These are phyloP conservation scores for Coleophoma cylindrospora DNA, from an alignment of 2,329 filamentous ascomycete species.

Conservation along the genomic window DNA sequence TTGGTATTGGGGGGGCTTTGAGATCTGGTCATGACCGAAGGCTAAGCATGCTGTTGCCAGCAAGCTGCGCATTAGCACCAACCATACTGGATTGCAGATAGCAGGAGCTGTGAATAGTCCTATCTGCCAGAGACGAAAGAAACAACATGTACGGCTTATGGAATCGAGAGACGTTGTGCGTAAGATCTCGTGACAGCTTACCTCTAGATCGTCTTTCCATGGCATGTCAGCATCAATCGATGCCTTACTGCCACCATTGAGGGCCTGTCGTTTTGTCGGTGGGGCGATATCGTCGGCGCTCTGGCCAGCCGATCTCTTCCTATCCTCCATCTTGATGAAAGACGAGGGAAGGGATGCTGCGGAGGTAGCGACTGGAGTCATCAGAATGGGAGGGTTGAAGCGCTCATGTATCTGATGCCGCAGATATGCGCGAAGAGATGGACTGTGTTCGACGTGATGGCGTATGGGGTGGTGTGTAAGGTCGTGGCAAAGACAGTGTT, in stretches of 20 bases:
- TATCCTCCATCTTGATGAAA: slow-evolving; percentile 97
- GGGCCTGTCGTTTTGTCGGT: slow-evolving; percentile 85
- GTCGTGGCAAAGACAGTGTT: slow-evolving; percentile 2
- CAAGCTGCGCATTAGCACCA: slow-evolving; percentile 39
- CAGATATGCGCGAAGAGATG: slow-evolving; percentile 1
- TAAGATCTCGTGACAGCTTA: slow-evolving; percentile 42
- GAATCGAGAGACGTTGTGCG: background rate
- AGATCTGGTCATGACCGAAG: slow-evolving; percentile 22
- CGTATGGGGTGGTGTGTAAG: background rate
- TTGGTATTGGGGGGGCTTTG: background rate
- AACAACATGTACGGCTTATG: background rate
- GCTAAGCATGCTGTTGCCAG: slow-evolving; percentile 35
- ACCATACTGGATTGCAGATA: slow-evolving; percentile 21
- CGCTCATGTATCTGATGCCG: slow-evolving; percentile 27
- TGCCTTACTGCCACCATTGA: slow-evolving; percentile 71
- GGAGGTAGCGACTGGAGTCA: slow-evolving; percentile 63
- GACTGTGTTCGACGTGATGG: background rate
- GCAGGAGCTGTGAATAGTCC: slow-evolving; percentile 9
- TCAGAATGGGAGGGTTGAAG: slow-evolving; percentile 56
- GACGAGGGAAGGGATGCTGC: slow-evolving; percentile 71
- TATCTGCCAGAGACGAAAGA: slow-evolving; percentile 13
- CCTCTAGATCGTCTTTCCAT: slow-evolving; percentile 67
- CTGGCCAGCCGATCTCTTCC: slow-evolving; percentile 86
- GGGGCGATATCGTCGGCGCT: slow-evolving; percentile 80
- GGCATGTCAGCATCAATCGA: slow-evolving; percentile 65